phyloP scores from a whole-genome alignment of 805 yeast genomes.

The Starmerella floricola region DNA sequence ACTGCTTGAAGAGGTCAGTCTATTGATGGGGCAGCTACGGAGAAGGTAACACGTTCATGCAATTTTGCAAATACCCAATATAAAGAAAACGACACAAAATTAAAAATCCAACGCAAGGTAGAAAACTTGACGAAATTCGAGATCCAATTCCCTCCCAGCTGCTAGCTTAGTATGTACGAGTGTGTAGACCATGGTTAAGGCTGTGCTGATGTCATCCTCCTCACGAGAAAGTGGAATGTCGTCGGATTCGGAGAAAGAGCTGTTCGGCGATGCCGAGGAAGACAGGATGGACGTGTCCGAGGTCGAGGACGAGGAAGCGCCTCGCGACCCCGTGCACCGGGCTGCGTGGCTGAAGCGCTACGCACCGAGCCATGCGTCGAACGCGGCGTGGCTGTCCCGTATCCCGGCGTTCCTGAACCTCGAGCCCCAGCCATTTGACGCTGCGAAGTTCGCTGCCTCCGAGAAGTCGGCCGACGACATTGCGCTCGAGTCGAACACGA shows the following conservation, averaged over 20 bases:
- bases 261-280: slow-evolving; percentile 19
- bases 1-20: too few species aligned
- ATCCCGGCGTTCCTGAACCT: slow-evolving; percentile 74
- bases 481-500: slow-evolving; percentile 56
- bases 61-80: too few species aligned
- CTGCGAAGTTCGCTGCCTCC: slow-evolving; percentile 21
- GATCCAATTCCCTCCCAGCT: too few species aligned
- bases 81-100: too few species aligned
- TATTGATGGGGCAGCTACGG: too few species aligned
- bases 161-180: too few species aligned
- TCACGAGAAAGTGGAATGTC: too few species aligned
- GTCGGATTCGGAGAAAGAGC: slow-evolving; percentile 20
- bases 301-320: slow-evolving; percentile 6
- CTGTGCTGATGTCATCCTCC: not conserved
- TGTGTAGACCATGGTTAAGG: too few species aligned
- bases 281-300: slow-evolving; percentile 4
- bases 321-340: slow-evolving; percentile 16
- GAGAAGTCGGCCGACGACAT: slow-evolving; percentile 28
- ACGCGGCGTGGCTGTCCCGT: slow-evolving; percentile 29
- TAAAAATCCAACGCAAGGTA: too few species aligned
- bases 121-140: too few species aligned
- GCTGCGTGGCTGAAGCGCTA: slow-evolving; percentile 15
- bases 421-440: slow-evolving; percentile 77
- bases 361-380: slow-evolving; percentile 21
- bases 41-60: too few species aligned